These are phyloP conservation scores for Amauroascus verrucosus DNA, from an alignment of 2,329 filamentous ascomycete genomes.

Conservation along the genomic window DNA sequence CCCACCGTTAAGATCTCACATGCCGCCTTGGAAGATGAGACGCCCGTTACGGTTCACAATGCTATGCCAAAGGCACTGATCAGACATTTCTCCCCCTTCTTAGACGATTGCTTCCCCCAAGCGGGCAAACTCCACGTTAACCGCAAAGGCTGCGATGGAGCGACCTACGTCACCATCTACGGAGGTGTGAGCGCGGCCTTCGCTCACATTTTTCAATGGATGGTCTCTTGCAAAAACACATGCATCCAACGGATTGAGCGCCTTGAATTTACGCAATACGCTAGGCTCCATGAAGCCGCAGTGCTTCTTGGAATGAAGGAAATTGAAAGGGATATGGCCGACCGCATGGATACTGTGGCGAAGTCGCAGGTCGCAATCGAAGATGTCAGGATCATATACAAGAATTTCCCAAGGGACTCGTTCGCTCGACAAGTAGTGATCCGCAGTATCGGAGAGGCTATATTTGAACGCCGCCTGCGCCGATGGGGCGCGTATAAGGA, in stretches of 20 bases:
- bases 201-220: constrained; percentile 14
- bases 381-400: constrained; percentile 15
- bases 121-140: constrained; percentile 3
- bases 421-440: constrained; percentile 15
- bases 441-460: constrained; percentile 16
- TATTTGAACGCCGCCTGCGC: constrained; percentile 15
- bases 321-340: constrained; percentile 12
- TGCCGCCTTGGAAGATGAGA: constrained; percentile 4
- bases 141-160: constrained; percentile 15
- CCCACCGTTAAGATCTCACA: constrained; percentile 13
- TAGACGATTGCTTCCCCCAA: constrained; percentile 14
- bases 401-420: constrained; percentile 9
- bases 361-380: constrained; percentile 12
- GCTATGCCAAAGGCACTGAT: constrained; percentile 12
- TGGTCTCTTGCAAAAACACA: constrained; percentile 11
- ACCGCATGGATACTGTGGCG: constrained; percentile 15
- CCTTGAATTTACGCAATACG: constrained; percentile 15
- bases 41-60: constrained; percentile 8
- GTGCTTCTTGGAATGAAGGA: constrained; percentile 5
- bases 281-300: constrained; percentile 15
- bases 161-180: constrained; percentile 11
- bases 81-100: constrained; percentile 13
- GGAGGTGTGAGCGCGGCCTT: constrained; percentile 12
- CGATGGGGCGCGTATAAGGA: constrained; percentile 15
- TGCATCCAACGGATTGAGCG: constrained; percentile 11